These are phyloP conservation scores for Macrolepiota fuliginosa DNA, from an alignment of 768 basidiomycete genomes.

Conservation along the genomic window DNA sequence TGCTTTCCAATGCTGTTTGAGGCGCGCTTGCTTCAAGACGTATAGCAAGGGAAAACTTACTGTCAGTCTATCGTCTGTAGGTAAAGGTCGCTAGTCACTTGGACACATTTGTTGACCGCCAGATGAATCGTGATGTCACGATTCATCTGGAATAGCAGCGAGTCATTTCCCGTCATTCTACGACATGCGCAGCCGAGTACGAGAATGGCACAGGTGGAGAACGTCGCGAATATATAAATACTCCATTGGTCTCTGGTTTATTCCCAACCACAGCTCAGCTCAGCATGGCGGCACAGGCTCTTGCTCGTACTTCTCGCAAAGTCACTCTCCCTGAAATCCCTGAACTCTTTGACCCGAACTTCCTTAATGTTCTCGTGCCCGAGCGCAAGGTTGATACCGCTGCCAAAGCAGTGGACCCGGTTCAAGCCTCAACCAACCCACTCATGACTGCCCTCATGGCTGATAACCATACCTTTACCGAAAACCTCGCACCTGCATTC, in stretches of 20 bases:
- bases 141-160: neutral
- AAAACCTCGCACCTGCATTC: constrained; percentile 50
- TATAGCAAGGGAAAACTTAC: neutral
- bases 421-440: constrained; percentile 29
- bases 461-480: constrained; percentile 44
- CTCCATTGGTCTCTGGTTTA: neutral
- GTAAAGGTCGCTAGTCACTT: no score
- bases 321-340: constrained; percentile 54
- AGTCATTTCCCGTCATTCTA: neutral
- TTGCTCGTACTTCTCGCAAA: constrained; percentile 34
- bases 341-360: constrained; percentile 55
- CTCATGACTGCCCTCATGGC: constrained; percentile 57
- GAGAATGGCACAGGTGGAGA: neutral
- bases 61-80: neutral
- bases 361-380: constrained; percentile 58
- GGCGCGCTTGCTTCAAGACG: no score
- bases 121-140: neutral
- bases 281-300: constrained; percentile 20
- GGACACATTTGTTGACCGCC: neutral
- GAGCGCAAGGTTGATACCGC: neutral
- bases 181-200: neutral
- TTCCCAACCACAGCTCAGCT: neutral
- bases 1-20: no score
- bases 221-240: constrained; percentile 14
- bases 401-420: neutral